phyloP scores from a whole-genome alignment of 345 rosid species.

The Isatis tinctoria region DNA sequence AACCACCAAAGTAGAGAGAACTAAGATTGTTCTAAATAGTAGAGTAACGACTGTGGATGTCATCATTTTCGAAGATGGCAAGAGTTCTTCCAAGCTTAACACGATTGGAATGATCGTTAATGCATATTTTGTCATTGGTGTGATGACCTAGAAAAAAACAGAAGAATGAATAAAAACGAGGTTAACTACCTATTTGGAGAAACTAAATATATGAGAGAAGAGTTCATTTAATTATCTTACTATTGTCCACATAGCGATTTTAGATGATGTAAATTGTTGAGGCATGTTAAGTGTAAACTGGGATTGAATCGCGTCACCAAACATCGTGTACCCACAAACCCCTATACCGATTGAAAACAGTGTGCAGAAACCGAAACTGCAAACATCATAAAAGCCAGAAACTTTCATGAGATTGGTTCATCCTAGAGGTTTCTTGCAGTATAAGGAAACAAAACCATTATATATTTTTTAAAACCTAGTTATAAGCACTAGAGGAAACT shows the following conservation, averaged over 20 bases:
- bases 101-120: conserved; percentile 64
- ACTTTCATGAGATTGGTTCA: no score
- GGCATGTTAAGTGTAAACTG: conserved; percentile 82
- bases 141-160: conserved; percentile 35
- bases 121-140: conserved; percentile 73
- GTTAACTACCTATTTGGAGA: no score
- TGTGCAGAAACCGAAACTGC: conserved; percentile 59
- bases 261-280: conserved; percentile 43
- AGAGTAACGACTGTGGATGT: conserved; percentile 40
- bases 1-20: conserved; percentile 50
- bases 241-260: conserved; percentile 61
- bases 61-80: conserved; percentile 39
- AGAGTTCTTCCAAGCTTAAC: conserved; percentile 62
- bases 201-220: no score
- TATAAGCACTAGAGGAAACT: conserved; percentile 46
- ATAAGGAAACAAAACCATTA: neutral
- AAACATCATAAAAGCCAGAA: neutral
- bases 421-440: neutral
- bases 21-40: conserved; percentile 51
- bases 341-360: conserved; percentile 45
- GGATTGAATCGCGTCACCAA: conserved; percentile 61
- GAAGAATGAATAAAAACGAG: no score
- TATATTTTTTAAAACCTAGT: conserved; percentile 36
- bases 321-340: conserved; percentile 60
- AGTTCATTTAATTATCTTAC: conserved; percentile 28